These are phyloP conservation scores for Paecilomyces variotii DNA, from an alignment of 2,329 filamentous ascomycete species.

Conservation along the genomic window DNA sequence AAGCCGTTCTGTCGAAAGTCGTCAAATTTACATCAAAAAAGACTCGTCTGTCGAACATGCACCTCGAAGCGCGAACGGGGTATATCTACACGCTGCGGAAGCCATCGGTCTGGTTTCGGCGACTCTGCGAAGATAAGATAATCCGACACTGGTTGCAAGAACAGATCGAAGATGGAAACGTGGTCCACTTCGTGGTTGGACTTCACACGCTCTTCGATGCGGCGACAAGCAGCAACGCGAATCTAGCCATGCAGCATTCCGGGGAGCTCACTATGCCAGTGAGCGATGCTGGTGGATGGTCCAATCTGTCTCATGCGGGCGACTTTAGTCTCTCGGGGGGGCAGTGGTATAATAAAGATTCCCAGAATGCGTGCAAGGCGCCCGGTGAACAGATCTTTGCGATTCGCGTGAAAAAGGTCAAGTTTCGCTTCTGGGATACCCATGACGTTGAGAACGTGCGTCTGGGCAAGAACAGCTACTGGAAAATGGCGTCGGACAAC, in stretches of 20 bases:
- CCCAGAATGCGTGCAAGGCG: background rate
- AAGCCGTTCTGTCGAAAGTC: background rate
- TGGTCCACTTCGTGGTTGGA: constrained; percentile 1
- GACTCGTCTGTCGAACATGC: background rate
- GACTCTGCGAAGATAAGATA: background rate
- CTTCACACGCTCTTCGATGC: background rate
- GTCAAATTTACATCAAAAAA: background rate
- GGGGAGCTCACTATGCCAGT: background rate
- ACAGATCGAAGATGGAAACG: constrained; percentile 1
- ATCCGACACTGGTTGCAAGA: constrained; percentile 1
- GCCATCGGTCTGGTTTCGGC: background rate
- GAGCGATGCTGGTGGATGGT: background rate
- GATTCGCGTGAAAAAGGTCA: background rate
- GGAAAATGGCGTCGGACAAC: background rate
- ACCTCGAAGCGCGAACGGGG: background rate
- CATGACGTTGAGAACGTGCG: background rate
- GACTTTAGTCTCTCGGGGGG: background rate
- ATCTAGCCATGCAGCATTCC: background rate
- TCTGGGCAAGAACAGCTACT: background rate
- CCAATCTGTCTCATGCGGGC: background rate
- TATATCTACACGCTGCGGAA: background rate
- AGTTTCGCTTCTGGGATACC: background rate
- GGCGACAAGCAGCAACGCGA: background rate
- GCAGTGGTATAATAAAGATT: background rate
- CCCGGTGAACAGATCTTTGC: background rate